These are phyloP conservation scores for Tetragonia tetragonoides DNA, from an alignment of 148 eudicot genomes.

Conservation along the genomic window DNA sequence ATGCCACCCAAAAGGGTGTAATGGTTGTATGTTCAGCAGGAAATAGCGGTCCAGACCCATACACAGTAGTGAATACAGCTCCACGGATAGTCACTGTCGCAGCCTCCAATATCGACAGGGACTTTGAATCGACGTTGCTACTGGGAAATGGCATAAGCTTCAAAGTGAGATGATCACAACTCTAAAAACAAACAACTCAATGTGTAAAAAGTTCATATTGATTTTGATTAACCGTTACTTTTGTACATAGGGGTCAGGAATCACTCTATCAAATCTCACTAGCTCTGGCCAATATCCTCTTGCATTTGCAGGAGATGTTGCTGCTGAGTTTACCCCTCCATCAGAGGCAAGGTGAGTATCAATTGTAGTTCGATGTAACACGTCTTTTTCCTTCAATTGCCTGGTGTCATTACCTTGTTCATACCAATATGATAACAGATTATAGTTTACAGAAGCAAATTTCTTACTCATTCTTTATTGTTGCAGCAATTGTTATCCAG, in stretches of 20 bases:
- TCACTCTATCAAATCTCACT: slow-evolving; percentile 47
- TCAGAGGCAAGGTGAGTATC: slow-evolving; percentile 57
- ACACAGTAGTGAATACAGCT: slow-evolving; percentile 54
- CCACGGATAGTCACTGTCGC: slow-evolving; percentile 73
- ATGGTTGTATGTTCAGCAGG: slow-evolving; percentile 65
- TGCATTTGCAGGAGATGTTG: slow-evolving; percentile 50
- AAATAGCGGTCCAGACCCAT: slow-evolving; percentile 59
- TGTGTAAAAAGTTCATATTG: not conserved
- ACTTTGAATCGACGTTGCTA: slow-evolving; percentile 37
- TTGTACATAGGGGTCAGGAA: slow-evolving; percentile 50
- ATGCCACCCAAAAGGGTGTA: slow-evolving; percentile 62
- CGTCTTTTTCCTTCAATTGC: too few relatives aligned
- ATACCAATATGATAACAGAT: too few relatives aligned
- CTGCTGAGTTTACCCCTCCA: slow-evolving; percentile 44
- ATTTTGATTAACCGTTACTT: slow-evolving; percentile 7
- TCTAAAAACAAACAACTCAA: not conserved
- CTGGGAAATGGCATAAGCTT: slow-evolving; percentile 48
- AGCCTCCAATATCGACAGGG: slow-evolving; percentile 65
- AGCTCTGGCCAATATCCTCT: slow-evolving; percentile 43
- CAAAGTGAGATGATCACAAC: slow-evolving; percentile 30
- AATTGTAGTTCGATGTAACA: not conserved
- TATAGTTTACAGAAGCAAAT: not conserved
- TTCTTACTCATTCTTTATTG: not conserved
- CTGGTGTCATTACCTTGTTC: not conserved
- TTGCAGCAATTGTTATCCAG: slow-evolving; percentile 65